phyloP scores from a whole-genome alignment of 345 rosid genomes.

The Boechera divaricarpa region DNA sequence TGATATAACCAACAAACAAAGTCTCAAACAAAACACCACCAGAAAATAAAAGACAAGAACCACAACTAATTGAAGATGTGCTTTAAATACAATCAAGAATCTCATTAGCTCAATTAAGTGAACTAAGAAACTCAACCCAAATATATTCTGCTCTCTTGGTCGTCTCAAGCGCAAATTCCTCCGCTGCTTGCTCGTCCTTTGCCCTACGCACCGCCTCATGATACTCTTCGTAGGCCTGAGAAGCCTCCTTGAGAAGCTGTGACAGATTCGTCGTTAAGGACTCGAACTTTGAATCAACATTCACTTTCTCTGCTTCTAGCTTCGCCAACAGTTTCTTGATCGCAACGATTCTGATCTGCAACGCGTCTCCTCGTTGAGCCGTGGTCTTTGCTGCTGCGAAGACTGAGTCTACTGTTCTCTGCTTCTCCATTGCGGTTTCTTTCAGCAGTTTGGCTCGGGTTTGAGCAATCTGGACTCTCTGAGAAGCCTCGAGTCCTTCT shows the following conservation, averaged over 20 bases:
- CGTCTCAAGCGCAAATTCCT: conserved; percentile 45
- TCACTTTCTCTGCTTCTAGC: conserved; percentile 43
- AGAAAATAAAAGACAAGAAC: conserved; percentile 40
- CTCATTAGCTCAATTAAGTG: conserved; percentile 48
- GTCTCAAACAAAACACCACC: conserved; percentile 41
- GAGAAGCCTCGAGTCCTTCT: conserved; percentile 49
- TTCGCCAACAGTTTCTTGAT: conserved; percentile 45
- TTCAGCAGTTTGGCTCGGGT: conserved; percentile 42
- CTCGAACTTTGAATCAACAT: conserved; percentile 31
- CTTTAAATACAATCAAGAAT: conserved; percentile 38
- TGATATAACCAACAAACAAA: conserved; percentile 41
- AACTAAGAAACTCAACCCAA: conserved; percentile 47
- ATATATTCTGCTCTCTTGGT: conserved; percentile 45
- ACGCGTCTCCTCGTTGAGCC: conserved; percentile 40
- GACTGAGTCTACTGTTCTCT: conserved; percentile 34
- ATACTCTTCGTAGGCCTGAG: conserved; percentile 42
- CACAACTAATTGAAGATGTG: conserved; percentile 37
- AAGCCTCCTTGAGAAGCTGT: conserved; percentile 45
- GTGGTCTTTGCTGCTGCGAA: conserved; percentile 16
- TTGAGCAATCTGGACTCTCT: conserved; percentile 42
- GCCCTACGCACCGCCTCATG: conserved; percentile 45
- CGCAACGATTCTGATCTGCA: conserved; percentile 37
- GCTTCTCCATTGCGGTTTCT: conserved; percentile 47
- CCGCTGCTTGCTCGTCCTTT: conserved; percentile 45
- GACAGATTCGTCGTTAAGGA: conserved; percentile 28